These are phyloP conservation scores for Diaporthe sp. DNA, from an alignment of 2,329 filamentous ascomycete genomes.

Conservation along the genomic window DNA sequence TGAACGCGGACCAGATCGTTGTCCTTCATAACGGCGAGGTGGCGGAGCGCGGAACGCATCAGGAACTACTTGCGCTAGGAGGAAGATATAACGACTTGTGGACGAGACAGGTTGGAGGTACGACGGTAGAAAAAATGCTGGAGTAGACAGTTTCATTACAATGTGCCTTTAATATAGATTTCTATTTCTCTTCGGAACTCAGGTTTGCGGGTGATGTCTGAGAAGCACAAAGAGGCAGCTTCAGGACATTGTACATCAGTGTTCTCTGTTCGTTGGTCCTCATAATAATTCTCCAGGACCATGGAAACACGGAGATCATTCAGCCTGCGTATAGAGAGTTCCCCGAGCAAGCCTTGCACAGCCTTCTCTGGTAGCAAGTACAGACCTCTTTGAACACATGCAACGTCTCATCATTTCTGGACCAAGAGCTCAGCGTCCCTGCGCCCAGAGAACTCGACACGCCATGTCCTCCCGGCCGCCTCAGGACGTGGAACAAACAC, in stretches of 20 bases:
- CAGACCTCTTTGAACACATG: neutral
- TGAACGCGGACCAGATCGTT: constrained; percentile 84
- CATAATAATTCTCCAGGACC: neutral
- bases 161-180: neutral
- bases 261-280: too few species aligned
- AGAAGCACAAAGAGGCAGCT: neutral
- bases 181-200: neutral
- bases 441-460: constrained; percentile 13
- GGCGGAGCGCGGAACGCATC: constrained; percentile 82
- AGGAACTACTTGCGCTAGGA: constrained; percentile 78
- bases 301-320: neutral
- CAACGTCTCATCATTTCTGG: neutral
- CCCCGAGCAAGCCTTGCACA: neutral
- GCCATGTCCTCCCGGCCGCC: neutral
- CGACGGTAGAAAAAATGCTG: neutral
- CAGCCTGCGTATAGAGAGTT: neutral
- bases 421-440: constrained; percentile 22
- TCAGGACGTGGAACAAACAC: constrained; percentile 32
- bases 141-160: neutral
- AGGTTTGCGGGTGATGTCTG: neutral
- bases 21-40: constrained; percentile 82
- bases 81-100: constrained; percentile 89
- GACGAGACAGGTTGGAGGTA: constrained; percentile 79
- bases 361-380: neutral
- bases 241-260: neutral